Conservation (phyloP, 352 stramenopile species). For the Globisporangium emineosum region DNA sequence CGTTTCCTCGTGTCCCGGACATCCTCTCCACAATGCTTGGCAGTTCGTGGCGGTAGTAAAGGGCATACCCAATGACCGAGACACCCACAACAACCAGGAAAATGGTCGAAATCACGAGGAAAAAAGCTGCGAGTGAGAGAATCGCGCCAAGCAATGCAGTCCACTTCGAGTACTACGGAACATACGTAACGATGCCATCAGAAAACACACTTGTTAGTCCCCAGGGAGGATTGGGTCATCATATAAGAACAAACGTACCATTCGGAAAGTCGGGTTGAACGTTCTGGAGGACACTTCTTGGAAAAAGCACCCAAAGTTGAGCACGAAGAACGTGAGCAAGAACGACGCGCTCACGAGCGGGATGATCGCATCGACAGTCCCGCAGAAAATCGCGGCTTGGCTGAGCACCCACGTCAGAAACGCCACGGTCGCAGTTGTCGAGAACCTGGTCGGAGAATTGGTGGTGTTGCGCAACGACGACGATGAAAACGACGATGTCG, state of each 20-base stretch:
- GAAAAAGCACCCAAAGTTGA: slow-evolving; percentile 60
- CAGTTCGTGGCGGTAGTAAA: slow-evolving; percentile 30
- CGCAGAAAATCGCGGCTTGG: slow-evolving; percentile 32
- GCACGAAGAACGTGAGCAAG: slow-evolving; percentile 40
- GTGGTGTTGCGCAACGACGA: not conserved
- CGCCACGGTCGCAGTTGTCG: not conserved
- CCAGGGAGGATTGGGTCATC: no score
- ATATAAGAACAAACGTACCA: slow-evolving; percentile 26
- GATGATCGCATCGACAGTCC: slow-evolving; percentile 38
- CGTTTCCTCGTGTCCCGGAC: not conserved
- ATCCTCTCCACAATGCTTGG: slow-evolving; percentile 18
- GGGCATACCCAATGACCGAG: slow-evolving; percentile 21
- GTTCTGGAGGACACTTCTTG: slow-evolving; percentile 39
- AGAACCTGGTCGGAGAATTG: not conserved
- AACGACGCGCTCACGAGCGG: slow-evolving; percentile 41
- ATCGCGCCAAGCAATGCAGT: slow-evolving; percentile 39
- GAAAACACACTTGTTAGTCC: no score
- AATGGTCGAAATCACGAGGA: slow-evolving; percentile 40
- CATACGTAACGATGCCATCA: not conserved
- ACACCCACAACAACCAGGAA: slow-evolving; percentile 29
- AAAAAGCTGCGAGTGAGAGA: slow-evolving; percentile 39
- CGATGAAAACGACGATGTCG: not conserved
- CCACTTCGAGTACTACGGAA: slow-evolving; percentile 54
- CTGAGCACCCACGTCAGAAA: slow-evolving; percentile 30
- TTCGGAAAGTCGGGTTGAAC: slow-evolving; percentile 37